Conservation (phyloP, 768 basidiomycete species). For the Tephrocybe sp. region DNA sequence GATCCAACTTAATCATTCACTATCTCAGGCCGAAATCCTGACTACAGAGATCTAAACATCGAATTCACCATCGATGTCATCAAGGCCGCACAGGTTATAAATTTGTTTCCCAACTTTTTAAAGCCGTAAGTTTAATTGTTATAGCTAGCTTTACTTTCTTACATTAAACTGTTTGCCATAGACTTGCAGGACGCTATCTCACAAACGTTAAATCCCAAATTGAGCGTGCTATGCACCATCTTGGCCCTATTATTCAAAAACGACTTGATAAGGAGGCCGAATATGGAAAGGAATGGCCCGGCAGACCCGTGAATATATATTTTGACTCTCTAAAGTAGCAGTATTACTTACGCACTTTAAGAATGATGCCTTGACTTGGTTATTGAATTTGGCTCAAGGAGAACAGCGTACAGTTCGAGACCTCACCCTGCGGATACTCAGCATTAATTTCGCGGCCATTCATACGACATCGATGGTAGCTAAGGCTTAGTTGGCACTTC, state of each 20-base stretch:
- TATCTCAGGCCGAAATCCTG: slow-evolving; percentile 29
- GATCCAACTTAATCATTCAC: too few relatives aligned
- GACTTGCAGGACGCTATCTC: slow-evolving; percentile 20
- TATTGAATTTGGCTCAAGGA: slow-evolving; percentile 23
- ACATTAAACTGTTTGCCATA: slow-evolving; percentile 13
- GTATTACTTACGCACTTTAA: neutral
- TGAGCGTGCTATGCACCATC: slow-evolving; percentile 20
- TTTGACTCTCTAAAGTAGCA: neutral
- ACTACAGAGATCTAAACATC: slow-evolving; percentile 28
- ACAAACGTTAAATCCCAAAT: slow-evolving; percentile 22
- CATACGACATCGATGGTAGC: slow-evolving; percentile 25
- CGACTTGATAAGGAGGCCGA: slow-evolving; percentile 26
- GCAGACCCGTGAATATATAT: slow-evolving; percentile 25
- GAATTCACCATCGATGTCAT: slow-evolving; percentile 32
- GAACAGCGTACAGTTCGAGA: slow-evolving; percentile 17
- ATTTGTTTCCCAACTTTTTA: slow-evolving; percentile 32
- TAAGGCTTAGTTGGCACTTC: neutral
- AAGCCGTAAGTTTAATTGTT: slow-evolving; percentile 31
- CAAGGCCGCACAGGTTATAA: slow-evolving; percentile 23
- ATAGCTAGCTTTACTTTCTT: slow-evolving; percentile 11
- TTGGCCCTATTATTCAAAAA: slow-evolving; percentile 30
- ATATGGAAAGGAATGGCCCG: slow-evolving; percentile 26
- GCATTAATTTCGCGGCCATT: slow-evolving; percentile 26
- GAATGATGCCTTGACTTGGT: slow-evolving; percentile 26
- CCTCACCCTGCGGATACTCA: slow-evolving; percentile 20